These are phyloP conservation scores for Colletotrichum horii DNA, from an alignment of 2,329 filamentous ascomycete genomes.

Conservation along the genomic window DNA sequence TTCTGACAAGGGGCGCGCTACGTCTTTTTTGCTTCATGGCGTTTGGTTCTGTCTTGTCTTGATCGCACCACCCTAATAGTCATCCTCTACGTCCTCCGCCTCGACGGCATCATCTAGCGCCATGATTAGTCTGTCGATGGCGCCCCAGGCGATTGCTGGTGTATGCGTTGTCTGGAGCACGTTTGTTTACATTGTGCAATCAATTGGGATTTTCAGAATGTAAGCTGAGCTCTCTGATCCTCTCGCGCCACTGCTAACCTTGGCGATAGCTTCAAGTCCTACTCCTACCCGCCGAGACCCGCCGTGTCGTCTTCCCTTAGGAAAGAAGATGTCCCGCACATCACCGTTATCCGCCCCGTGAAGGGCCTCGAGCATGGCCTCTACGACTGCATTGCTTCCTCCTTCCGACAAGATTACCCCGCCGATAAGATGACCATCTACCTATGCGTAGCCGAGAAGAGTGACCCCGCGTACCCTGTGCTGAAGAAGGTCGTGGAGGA, in stretches of 20 bases:
- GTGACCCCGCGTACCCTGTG: conserved; percentile 79
- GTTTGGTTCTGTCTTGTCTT: conserved; percentile 22
- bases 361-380: conserved; percentile 90
- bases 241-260: neutral
- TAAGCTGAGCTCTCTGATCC: conserved; percentile 34
- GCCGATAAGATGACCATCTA: conserved; percentile 75
- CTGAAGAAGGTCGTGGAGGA: conserved; percentile 75
- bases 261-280: conserved; percentile 53
- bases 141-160: conserved; percentile 45
- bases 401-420: conserved; percentile 84
- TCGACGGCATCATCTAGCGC: neutral
- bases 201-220: conserved; percentile 62
- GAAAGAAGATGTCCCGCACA: conserved; percentile 69
- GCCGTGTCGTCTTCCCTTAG: conserved; percentile 57
- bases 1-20: neutral
- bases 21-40: neutral
- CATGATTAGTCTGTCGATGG: conserved; percentile 24
- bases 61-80: neutral
- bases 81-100: neutral
- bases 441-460: conserved; percentile 78
- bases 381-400: conserved; percentile 90
- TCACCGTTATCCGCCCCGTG: conserved; percentile 91
- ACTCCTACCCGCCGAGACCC: conserved; percentile 53
- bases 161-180: conserved; percentile 58
- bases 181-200: conserved; percentile 58